Evolutionary conservation across 2,329 filamentous ascomycete species (phyloP).

Genomic region (Sclerotiophoma versabilis): DNA sequence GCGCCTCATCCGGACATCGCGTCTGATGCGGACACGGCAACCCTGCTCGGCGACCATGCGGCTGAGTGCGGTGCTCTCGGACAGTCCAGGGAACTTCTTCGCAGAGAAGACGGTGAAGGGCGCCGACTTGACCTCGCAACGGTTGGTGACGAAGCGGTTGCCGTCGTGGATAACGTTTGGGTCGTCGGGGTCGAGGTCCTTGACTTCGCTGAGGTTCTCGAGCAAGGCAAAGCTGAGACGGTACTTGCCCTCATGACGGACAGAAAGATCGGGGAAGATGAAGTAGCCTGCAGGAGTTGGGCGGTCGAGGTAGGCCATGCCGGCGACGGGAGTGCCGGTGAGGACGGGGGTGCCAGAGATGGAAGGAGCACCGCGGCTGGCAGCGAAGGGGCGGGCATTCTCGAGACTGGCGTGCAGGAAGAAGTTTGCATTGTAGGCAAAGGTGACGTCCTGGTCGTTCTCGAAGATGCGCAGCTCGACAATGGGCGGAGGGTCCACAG

Average conservation of each 20-base stretch:
- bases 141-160: conserved; percentile 73
- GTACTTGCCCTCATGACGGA: conserved; percentile 93
- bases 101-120: conserved; percentile 92
- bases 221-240: conserved; percentile 91
- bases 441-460: conserved; percentile 73
- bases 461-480: conserved; percentile 89
- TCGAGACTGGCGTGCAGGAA: conserved; percentile 93
- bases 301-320: conserved; percentile 93
- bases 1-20: conserved; percentile 91
- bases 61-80: conserved; percentile 87
- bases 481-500: conserved; percentile 92
- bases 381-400: conserved; percentile 81
- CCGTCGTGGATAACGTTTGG: conserved; percentile 51
- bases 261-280: conserved; percentile 95
- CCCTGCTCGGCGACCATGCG: conserved; percentile 94
- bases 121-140: conserved; percentile 86
- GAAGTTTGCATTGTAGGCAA: conserved; percentile 94
- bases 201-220: conserved; percentile 86
- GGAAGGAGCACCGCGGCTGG: conserved; percentile 72
- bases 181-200: conserved; percentile 72
- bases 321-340: conserved; percentile 92
- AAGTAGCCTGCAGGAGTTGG: conserved; percentile 86
- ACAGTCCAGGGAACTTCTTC: conserved; percentile 96
- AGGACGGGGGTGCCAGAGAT: conserved; percentile 80
- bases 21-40: conserved; percentile 92